Evolutionary conservation across 2,329 filamentous ascomycete species (phyloP), one percentile per base, ranked within the genome.

Genomic region (Fusarium domesticum): DNA sequence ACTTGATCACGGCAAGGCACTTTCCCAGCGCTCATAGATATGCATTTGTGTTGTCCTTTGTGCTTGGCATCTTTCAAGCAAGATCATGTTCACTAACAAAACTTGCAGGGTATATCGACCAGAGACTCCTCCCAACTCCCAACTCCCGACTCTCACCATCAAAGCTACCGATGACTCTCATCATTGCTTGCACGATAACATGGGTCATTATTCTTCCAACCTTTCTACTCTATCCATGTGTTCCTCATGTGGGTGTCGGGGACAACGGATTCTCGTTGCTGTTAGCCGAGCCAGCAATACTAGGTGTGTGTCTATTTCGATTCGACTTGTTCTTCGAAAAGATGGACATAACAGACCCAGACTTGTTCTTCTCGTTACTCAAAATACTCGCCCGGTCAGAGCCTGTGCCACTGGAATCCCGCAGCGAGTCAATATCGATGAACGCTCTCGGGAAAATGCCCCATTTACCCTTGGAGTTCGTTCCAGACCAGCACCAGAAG

Each of bases 401-500:
- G 16, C 50, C 56, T 37, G 54, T 53, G 1, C 50, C 42, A 11
- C 45, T 48, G 8, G 60, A 58, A 18, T 73, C 72, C 35, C 66
- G 64, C n/a, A 79, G 52, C 18, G 73, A 71, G 37, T 62, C 65
- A 14, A 64, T 61, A 51, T 77, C 73, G 33, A 80, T 63, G 50
- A 76, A 75, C 3, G 69, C 70, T 48, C 71, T 67, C 14, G 74
- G 75, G 57, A 80, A 80, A 39, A 79, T 68, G 18, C 77, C 77
- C 64, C 69, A 73, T 60, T 72, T 76, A 4, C 76, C 75, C 47
- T 73, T 76, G 30, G 71, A 54, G 45, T 77, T 79, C 14, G 65
- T 74, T 2, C 76, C 77, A 1, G 71, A 72, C 77, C 76, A 80
- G 59, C 76, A 80, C 76, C 77, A 80, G 47, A 77, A 73, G 11